These are phyloP conservation scores for Ammopiptanthus mongolicus DNA, from an alignment of 306 rosid genomes.

Conservation along the genomic window DNA sequence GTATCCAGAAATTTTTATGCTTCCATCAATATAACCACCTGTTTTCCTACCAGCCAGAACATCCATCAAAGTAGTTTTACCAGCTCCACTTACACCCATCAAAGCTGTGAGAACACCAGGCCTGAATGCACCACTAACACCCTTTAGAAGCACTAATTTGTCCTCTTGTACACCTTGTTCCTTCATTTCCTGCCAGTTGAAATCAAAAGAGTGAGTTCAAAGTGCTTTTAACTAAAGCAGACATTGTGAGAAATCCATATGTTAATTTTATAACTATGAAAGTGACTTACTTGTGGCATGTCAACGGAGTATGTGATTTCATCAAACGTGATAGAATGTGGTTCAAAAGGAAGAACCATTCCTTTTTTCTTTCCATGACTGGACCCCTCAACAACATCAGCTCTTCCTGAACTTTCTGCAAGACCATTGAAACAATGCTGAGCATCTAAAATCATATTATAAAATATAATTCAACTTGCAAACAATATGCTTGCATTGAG, in stretches of 20 bases:
- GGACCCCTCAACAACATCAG: constrained; percentile 4
- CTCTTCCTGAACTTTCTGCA: constrained; percentile 33
- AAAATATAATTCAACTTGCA: neutral
- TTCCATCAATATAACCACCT: constrained; percentile 60
- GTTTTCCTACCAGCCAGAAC: constrained; percentile 71
- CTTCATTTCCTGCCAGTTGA: constrained; percentile 51
- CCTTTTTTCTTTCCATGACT: constrained; percentile 35
- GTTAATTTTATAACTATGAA: neutral
- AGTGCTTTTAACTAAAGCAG: neutral
- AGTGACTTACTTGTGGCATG: constrained; percentile 47
- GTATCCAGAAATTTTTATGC: constrained; percentile 51
- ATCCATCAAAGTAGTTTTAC: constrained; percentile 71
- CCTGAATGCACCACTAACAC: constrained; percentile 62
- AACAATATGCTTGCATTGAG: neutral
- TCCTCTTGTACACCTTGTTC: constrained; percentile 48
- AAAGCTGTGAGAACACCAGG: constrained; percentile 67
- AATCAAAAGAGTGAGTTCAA: neutral
- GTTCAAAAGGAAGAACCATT: constrained; percentile 65
- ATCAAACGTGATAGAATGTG: constrained; percentile 46
- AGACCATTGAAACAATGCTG: neutral
- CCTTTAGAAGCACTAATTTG: constrained; percentile 40
- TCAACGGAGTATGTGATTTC: constrained; percentile 50
- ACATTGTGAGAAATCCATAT: neutral
- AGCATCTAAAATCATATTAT: neutral
- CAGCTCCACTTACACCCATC: constrained; percentile 78